Evolutionary conservation across 805 yeast species (phyloP).

Genomic region (Starmera quercuum): DNA sequence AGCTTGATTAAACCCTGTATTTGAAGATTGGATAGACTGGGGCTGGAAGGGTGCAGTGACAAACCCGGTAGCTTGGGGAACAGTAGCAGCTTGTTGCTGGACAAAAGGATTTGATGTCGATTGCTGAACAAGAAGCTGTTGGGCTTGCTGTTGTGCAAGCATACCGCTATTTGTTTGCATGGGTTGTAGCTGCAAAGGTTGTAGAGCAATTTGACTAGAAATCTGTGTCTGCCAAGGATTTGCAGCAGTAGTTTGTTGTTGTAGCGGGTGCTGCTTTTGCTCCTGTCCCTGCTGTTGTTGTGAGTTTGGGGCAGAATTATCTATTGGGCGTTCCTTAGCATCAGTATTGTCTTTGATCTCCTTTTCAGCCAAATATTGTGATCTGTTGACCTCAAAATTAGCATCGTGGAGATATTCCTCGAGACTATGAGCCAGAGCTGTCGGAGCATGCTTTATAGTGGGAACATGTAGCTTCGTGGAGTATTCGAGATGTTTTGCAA

Average conservation of each 20-base stretch:
- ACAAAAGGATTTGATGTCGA: conserved; percentile 15
- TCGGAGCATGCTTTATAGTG: conserved; percentile 94
- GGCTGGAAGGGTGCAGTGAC: neutral
- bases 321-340: no score
- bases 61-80: conserved; percentile 4
- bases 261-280: conserved; percentile 22
- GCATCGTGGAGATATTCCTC: conserved; percentile 88
- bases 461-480: conserved; percentile 90
- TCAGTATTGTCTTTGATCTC: conserved; percentile 25
- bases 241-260: conserved; percentile 15
- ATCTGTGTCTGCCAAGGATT: conserved; percentile 23
- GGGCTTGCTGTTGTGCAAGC: conserved; percentile 9
- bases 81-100: conserved; percentile 12
- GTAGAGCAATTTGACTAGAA: conserved; percentile 24
- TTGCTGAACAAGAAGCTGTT: conserved; percentile 15
- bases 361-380: conserved; percentile 69
- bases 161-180: conserved; percentile 1
- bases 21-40: neutral
- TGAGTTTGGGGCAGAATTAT: conserved; percentile 24
- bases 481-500: conserved; percentile 82
- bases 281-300: conserved; percentile 22
- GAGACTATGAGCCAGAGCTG: conserved; percentile 78
- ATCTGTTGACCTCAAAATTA: conserved; percentile 70
- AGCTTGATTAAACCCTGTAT: neutral
- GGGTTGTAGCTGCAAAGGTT: conserved; percentile 14